Evolutionary conservation across 768 basidiomycete species (phyloP).

Genomic region (Rhodotorula taiwanensis): DNA sequence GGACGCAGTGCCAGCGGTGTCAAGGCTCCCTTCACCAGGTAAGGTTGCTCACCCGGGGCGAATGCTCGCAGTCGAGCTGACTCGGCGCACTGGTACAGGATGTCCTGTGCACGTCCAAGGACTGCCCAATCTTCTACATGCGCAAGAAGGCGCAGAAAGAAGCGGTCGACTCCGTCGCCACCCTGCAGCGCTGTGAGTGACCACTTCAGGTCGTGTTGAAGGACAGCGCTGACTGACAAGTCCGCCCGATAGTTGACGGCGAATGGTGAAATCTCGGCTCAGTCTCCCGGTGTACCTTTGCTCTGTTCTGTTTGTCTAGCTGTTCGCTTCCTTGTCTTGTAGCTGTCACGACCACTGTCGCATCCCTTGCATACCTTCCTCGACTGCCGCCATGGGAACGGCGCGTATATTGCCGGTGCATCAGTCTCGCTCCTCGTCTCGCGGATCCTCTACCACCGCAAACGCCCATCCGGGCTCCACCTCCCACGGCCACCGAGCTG

Average conservation of each 20-base stretch:
- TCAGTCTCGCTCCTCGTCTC: constrained; percentile 21
- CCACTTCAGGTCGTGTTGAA: no score
- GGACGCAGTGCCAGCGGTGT: constrained; percentile 98
- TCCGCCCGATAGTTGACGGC: constrained; percentile 18
- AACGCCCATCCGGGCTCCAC: constrained; percentile 3
- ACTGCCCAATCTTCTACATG: constrained; percentile 99
- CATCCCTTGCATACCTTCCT: not conserved
- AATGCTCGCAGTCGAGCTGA: not conserved
- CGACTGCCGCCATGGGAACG: not conserved
- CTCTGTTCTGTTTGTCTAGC: no score
- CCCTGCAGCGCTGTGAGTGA: constrained; percentile 73
- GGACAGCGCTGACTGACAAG: not conserved
- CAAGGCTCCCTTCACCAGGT: constrained; percentile 92
- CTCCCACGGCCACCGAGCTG: constrained; percentile 18
- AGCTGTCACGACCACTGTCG: no score
- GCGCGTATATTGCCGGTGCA: not conserved
- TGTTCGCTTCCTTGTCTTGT: not conserved
- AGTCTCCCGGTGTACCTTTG: not conserved
- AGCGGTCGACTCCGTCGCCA: constrained; percentile 71
- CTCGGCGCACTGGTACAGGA: constrained; percentile 63
- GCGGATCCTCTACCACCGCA: constrained; percentile 10
- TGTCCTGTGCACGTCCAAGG: constrained; percentile 90
- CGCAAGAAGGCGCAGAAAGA: constrained; percentile 97
- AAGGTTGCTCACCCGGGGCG: no score
- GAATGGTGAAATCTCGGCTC: constrained; percentile 13